These are phyloP conservation scores for Naematelia encephala DNA, from an alignment of 768 basidiomycete genomes.

Conservation along the genomic window DNA sequence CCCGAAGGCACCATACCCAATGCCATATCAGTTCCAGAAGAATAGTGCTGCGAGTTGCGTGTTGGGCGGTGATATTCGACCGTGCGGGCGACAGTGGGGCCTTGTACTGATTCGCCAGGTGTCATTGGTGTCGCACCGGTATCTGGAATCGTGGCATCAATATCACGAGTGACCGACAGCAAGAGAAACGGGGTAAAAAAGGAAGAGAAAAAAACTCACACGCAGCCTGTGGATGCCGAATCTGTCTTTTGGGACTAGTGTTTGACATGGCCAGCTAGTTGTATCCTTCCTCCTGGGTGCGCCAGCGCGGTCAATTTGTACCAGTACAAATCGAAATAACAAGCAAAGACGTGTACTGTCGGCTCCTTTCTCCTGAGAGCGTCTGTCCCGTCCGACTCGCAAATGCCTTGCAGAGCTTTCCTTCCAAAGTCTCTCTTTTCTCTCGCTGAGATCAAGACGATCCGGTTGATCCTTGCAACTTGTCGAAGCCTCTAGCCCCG, in stretches of 20 bases:
- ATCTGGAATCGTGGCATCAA: slow-evolving; percentile 24
- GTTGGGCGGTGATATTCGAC: slow-evolving; percentile 51
- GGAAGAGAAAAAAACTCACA: slow-evolving; percentile 32
- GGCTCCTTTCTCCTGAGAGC: not conserved
- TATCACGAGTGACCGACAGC: not conserved
- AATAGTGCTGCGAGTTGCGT: slow-evolving; percentile 43
- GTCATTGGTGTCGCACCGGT: slow-evolving; percentile 47
- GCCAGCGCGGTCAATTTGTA: not conserved
- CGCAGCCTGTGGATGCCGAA: slow-evolving; percentile 47
- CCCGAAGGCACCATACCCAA: slow-evolving; percentile 43
- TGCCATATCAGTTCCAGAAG: slow-evolving; percentile 49
- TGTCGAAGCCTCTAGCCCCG: too few relatives aligned
- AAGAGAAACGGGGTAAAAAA: not conserved
- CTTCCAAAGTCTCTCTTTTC: not conserved
- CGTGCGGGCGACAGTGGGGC: slow-evolving; percentile 30
- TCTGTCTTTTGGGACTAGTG: slow-evolving; percentile 45
- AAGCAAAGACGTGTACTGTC: not conserved
- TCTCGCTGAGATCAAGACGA: not conserved
- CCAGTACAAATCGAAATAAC: not conserved
- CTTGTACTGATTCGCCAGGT: slow-evolving; percentile 8
- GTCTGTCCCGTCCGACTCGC: not conserved
- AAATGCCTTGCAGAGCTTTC: not conserved
- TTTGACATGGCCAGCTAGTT: slow-evolving; percentile 14
- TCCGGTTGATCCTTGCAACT: too few relatives aligned
- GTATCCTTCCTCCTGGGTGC: not conserved